phyloP scores from a whole-genome alignment of 169 alveolate species.

The Blepharisma undulans region DNA sequence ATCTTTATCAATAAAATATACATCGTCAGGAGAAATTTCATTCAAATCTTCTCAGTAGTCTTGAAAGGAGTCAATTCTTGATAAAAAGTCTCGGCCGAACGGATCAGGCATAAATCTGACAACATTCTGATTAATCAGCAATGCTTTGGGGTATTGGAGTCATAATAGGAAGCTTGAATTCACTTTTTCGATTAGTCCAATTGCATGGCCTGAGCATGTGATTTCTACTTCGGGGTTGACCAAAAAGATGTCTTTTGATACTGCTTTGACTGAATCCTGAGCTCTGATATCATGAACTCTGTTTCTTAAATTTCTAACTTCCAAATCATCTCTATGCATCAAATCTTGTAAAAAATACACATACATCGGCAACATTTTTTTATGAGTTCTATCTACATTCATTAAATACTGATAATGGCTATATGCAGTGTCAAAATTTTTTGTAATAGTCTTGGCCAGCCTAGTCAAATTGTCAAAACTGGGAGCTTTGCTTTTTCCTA shows the following conservation, averaged over 20 bases:
- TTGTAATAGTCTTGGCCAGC: neutral
- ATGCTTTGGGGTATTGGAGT: neutral
- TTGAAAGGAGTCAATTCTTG: neutral
- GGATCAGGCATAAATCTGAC: neutral
- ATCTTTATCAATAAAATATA: constrained; percentile 29
- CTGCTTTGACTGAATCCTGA: neutral
- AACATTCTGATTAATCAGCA: constrained; percentile 1
- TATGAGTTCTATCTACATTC: constrained; percentile 15
- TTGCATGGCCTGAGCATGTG: neutral
- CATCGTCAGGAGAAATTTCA: neutral
- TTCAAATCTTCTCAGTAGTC: neutral
- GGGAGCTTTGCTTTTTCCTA: neutral
- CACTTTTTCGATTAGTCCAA: neutral
- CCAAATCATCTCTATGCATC: constrained; percentile 10
- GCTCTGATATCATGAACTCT: neutral
- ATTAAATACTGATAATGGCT: neutral
- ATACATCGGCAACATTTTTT: constrained; percentile 38
- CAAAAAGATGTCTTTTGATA: neutral
- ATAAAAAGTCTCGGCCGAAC: neutral
- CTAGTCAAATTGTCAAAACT: neutral
- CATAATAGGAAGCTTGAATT: neutral
- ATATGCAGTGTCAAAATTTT: constrained; percentile 29
- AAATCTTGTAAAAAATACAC: constrained; percentile 33
- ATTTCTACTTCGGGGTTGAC: neutral
- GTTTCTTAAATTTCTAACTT: constrained; percentile 26